Percentiles rank a stretch among this genome's conserved stretches.
These are phyloP conservation scores for Periconia macrospinosa DNA, from an alignment of 2,329 filamentous ascomycete species.

Conservation along the genomic window DNA sequence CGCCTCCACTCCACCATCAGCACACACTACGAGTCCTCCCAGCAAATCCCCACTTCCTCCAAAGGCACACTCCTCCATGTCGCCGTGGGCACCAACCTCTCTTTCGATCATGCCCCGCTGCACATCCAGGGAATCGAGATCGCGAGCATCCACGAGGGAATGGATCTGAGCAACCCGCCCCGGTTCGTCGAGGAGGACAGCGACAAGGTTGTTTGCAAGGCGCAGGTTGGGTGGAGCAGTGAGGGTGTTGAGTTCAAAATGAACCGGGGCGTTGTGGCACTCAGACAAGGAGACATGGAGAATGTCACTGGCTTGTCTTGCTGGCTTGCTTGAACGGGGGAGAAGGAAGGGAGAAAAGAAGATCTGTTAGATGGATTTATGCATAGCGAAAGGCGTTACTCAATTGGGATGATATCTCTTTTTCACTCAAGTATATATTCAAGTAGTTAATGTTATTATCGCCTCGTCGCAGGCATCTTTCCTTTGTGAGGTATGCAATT, in stretches of 20 bases:
- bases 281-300: slow-evolving; percentile 13
- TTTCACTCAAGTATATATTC: background rate
- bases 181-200: slow-evolving; percentile 9
- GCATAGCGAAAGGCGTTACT: slow-evolving; percentile 9
- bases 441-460: background rate
- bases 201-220: slow-evolving; percentile 16
- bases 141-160: slow-evolving; percentile 6
- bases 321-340: slow-evolving; percentile 1
- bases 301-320: slow-evolving; percentile 18
- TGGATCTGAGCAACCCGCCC: slow-evolving; percentile 2
- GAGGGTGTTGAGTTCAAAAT: slow-evolving; percentile 10
- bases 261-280: slow-evolving; percentile 8
- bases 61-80: slow-evolving; percentile 14
- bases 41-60: slow-evolving; percentile 11
- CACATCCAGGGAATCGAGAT: slow-evolving; percentile 21
- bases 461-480: background rate
- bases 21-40: slow-evolving; percentile 12
- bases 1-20: slow-evolving; percentile 11
- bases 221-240: slow-evolving; percentile 7
- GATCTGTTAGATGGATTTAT: background rate
- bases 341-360: background rate
- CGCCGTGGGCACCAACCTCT: slow-evolving; percentile 20
- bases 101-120: slow-evolving; percentile 17
- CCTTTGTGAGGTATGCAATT: background rate
- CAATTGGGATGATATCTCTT: background rate